These are phyloP conservation scores for Aspergillus tanneri DNA, from an alignment of 2,329 filamentous ascomycete species.

Conservation along the genomic window DNA sequence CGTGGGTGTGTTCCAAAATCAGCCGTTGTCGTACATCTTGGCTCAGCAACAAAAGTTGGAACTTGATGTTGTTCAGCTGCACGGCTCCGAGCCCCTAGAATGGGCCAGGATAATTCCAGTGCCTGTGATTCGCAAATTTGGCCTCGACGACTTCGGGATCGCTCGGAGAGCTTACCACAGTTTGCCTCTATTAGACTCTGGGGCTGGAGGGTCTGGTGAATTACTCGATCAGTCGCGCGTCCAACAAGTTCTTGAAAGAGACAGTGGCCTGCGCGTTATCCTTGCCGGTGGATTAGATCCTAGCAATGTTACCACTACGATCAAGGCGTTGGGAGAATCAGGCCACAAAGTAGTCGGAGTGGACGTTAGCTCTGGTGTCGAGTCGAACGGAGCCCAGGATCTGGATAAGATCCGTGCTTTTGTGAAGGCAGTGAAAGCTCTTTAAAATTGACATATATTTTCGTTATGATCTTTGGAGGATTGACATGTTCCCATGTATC, in stretches of 20 bases:
- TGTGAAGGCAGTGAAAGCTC: slow-evolving; percentile 68
- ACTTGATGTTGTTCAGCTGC: slow-evolving; percentile 88
- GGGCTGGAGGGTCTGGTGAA: slow-evolving; percentile 76
- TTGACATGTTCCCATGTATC: slow-evolving; percentile 5
- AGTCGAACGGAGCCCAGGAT: slow-evolving; percentile 77
- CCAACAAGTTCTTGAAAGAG: slow-evolving; percentile 62
- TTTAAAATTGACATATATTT: slow-evolving; percentile 23
- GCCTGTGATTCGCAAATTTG: slow-evolving; percentile 84
- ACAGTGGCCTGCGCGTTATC: slow-evolving; percentile 70
- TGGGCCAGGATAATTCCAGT: slow-evolving; percentile 89
- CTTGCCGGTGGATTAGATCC: slow-evolving; percentile 82
- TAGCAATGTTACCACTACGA: slow-evolving; percentile 69
- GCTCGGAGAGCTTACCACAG: slow-evolving; percentile 76
- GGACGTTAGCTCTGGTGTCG: slow-evolving; percentile 93
- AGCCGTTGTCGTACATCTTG: slow-evolving; percentile 78
- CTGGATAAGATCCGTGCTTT: slow-evolving; percentile 78
- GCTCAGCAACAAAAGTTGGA: slow-evolving; percentile 71
- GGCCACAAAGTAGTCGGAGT: slow-evolving; percentile 71
- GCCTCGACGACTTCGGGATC: slow-evolving; percentile 70
- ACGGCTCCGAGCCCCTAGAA: slow-evolving; percentile 87
- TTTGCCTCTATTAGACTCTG: slow-evolving; percentile 82
- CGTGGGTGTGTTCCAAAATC: slow-evolving; percentile 92
- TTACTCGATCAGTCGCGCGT: slow-evolving; percentile 71
- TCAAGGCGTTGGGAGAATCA: slow-evolving; percentile 63
- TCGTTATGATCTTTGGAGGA: slow-evolving; percentile 3